These are phyloP conservation scores for Forsythia viridissima DNA, from an alignment of 257 asterid species.

Conservation along the genomic window DNA sequence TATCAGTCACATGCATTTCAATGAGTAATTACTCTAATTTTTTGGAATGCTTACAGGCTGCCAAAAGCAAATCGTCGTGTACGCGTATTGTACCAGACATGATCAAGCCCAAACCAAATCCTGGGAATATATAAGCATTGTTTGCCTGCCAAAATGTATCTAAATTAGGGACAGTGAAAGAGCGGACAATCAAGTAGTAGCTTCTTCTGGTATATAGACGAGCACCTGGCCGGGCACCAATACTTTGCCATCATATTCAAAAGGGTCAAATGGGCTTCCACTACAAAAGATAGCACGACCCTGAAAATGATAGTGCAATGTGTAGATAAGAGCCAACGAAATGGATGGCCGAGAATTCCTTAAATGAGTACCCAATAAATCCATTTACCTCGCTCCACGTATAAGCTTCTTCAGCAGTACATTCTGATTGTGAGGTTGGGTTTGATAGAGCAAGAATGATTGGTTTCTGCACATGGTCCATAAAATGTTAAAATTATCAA, in stretches of 20 bases:
- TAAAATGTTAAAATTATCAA: not conserved
- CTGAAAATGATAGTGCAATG: slow-evolving; percentile 30
- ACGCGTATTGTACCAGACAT: slow-evolving; percentile 93
- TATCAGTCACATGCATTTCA: not conserved
- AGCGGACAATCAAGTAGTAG: not conserved
- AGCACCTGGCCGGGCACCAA: slow-evolving; percentile 85
- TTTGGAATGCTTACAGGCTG: slow-evolving; percentile 69
- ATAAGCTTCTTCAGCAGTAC: slow-evolving; percentile 96
- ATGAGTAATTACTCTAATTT: not conserved
- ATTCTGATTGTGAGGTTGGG: slow-evolving; percentile 92
- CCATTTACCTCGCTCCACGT: slow-evolving; percentile 74
- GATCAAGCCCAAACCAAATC: slow-evolving; percentile 89
- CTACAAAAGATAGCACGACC: slow-evolving; percentile 87
- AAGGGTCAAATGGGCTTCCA: slow-evolving; percentile 91
- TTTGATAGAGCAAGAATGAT: slow-evolving; percentile 81
- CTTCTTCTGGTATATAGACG: slow-evolving; percentile 14
- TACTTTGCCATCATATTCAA: slow-evolving; percentile 66
- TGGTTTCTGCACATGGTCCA: slow-evolving; percentile 59
- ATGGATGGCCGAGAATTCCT: not conserved
- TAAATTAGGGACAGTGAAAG: not conserved
- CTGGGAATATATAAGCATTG: slow-evolving; percentile 96
- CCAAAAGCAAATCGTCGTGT: slow-evolving; percentile 82
- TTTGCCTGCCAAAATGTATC: slow-evolving; percentile 57
- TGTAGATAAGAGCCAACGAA: slow-evolving; percentile 9
- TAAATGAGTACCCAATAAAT: not conserved